Evolutionary conservation across 2,329 filamentous ascomycete species (phyloP).

Genomic region (Epichloe amarillans): DNA sequence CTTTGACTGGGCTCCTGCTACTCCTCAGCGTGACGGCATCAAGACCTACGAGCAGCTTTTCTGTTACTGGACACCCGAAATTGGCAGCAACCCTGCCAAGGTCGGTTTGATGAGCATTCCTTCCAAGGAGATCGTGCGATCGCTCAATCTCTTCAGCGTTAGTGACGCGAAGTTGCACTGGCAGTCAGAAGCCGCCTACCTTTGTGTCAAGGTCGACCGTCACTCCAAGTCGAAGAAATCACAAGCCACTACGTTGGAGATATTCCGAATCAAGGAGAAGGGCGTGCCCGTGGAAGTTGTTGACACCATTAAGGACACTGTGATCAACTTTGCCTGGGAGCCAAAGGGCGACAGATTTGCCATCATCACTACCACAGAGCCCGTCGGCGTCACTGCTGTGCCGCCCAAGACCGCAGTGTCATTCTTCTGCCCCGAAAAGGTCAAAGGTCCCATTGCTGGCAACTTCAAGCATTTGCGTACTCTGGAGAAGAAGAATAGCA

Average conservation of each 20-base stretch:
- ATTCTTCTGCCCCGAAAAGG: constrained; percentile 95
- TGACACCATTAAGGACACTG: constrained; percentile 93
- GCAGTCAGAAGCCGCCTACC: constrained; percentile 87
- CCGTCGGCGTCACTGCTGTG: constrained; percentile 62
- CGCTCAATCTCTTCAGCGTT: constrained; percentile 95
- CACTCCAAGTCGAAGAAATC: constrained; percentile 99
- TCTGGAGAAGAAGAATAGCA: constrained; percentile 98
- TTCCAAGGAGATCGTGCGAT: constrained; percentile 85
- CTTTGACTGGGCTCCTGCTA: constrained; percentile 93
- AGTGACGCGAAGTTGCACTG: constrained; percentile 96
- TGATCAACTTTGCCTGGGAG: constrained; percentile 99
- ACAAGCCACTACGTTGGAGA: constrained; percentile 90
- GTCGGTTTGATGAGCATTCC: constrained; percentile 94
- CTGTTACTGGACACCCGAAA: constrained; percentile 97
- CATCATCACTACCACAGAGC: constrained; percentile 87
- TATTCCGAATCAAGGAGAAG: constrained; percentile 96
- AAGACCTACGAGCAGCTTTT: constrained; percentile 93
- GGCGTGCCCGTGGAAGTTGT: constrained; percentile 96
- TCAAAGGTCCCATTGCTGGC: constrained; percentile 65
- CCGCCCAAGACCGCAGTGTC: constrained; percentile 86
- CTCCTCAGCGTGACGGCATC: constrained; percentile 66
- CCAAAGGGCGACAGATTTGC: constrained; percentile 96
- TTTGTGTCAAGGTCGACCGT: constrained; percentile 96
- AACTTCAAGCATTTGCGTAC: constrained; percentile 96
- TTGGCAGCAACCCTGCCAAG: constrained; percentile 94